Evolutionary conservation across 169 alveolate genomes (phyloP).

Genomic region (Perkinsus chesapeaki): DNA sequence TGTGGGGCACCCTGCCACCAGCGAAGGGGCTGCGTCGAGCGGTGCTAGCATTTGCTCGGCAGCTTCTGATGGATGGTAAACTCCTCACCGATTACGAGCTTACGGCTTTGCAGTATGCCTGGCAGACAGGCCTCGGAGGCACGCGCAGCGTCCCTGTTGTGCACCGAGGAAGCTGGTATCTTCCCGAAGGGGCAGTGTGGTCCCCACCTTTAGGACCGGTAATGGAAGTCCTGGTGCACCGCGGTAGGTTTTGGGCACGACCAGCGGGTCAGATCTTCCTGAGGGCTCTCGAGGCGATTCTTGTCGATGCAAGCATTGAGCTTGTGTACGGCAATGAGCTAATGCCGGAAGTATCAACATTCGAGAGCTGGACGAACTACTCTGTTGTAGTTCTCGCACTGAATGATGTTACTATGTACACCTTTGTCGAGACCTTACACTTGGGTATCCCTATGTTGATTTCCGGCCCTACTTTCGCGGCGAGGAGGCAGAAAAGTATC

Average conservation of each 20-base stretch:
- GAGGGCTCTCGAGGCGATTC: background rate
- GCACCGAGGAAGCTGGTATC: background rate
- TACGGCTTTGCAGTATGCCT: background rate
- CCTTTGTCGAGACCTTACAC: background rate
- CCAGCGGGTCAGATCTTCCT: background rate
- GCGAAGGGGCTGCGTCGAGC: background rate
- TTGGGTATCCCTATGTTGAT: background rate
- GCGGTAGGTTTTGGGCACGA: background rate
- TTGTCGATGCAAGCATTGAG: background rate
- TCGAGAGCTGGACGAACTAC: background rate
- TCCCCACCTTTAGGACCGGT: background rate
- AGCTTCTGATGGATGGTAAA: background rate
- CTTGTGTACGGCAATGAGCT: background rate
- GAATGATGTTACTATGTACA: background rate
- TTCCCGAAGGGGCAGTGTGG: background rate
- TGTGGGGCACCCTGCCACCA: background rate
- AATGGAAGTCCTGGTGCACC: background rate
- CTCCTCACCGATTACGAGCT: background rate
- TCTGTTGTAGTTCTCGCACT: background rate
- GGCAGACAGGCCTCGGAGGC: background rate
- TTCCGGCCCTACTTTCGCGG: background rate
- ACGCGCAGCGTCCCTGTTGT: background rate
- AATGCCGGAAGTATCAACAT: background rate
- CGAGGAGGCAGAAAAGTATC: background rate
- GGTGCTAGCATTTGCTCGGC: background rate